Evolutionary conservation across 2,329 filamentous ascomycete genomes (phyloP), one percentile per base, ranked within the genome.

Genomic region (Epichloe elymi): DNA sequence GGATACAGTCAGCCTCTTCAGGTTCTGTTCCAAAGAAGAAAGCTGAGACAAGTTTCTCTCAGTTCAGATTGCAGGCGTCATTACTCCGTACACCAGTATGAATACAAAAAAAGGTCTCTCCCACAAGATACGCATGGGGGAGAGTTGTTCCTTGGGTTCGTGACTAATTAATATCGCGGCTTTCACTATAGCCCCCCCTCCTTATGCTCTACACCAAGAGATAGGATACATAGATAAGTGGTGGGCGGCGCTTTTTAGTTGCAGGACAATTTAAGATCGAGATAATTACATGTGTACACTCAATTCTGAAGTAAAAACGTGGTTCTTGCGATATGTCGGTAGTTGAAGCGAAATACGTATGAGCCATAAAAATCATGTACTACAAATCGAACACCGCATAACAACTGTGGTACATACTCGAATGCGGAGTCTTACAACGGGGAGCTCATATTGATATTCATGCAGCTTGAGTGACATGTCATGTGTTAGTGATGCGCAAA

Each of bases 21-120:
- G 38, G 8, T 20, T 41, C 60, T 65, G 63, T 63, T 63, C 60
- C 59, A 58, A 53, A 55, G 37, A 11, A 14, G 35, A 52, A 55
- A 57, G 59, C 59, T 65, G 61, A 65, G 63, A 65, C 62, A 64
- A 49, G 51, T 53, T 57, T 53, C 56, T 52, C 51, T 55, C 55
- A 52, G 49, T 54, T 48, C 51, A 49, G 40, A 43, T 15, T 41
- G 39, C n/a, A 19, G 39, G 39, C 17, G 39, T 41, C 3, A 23
- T 41, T 19, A 19, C 19, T 19, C 19, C 19, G 19, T 19, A 14
- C 40, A 14, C 17, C 20, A 20, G 11, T 26, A n/a, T 44, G 42
- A 44, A 33, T 33, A 15, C 42, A 44, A 20, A 19, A 19, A 19
- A 20, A 42, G 12, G 5, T 20, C 2, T 12, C 4, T 14, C 17